Base-by-base conservation (phyloP, 1,139 yeast genomes). In the Debaryomyces fabryi region DNA sequence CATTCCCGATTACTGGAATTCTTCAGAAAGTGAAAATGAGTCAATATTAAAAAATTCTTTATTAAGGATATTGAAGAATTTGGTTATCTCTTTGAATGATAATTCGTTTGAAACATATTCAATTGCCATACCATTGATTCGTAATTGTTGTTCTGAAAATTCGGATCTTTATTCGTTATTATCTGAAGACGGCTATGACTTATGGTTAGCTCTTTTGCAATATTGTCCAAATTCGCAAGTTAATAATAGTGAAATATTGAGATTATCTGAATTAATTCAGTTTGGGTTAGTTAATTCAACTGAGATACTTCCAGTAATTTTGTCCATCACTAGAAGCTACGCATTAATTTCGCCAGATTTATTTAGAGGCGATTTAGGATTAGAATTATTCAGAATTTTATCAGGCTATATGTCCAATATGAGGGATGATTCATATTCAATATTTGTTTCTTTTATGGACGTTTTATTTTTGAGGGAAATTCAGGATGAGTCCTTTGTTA, bases 121-220 rank as follows among this genome's bases (percentile, higher is more conserved):
- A 6, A 76, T 89, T 38, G 81, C 88, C 0, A 58, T 88, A 13
- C 95, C 96, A 1, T 72, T 89, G 48, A 75, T 92, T 30, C 71
- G 72, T 15, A 79, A 86, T 37, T 85, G 96, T 55, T 85, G 90
- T 53, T 50, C 65, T 3, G 84, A 84, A 7, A 59, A 69, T 4
- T 80, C 91, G 1, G 83, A 82, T 30, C 74, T 76, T 48, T 85
- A 85, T 54, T 72, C 85, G 2, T 72, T 88, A 45, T 65, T 93
- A 9, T 76, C 87, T 25, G 98, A 93, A 60, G 99, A 93, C 65
- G 97, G 96, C 0, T 83, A 83, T 59, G 96, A 89, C 46, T 71
- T 93, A 45, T 92, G 98, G 97, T 72, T 81, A 35, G 77, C 86
- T 0, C 62, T 90, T 3, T 65, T 92, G 45, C 88, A 84, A 51